These are phyloP conservation scores for Emmonsiellopsis sp. DNA, from an alignment of 2,329 filamentous ascomycete genomes.

Conservation along the genomic window DNA sequence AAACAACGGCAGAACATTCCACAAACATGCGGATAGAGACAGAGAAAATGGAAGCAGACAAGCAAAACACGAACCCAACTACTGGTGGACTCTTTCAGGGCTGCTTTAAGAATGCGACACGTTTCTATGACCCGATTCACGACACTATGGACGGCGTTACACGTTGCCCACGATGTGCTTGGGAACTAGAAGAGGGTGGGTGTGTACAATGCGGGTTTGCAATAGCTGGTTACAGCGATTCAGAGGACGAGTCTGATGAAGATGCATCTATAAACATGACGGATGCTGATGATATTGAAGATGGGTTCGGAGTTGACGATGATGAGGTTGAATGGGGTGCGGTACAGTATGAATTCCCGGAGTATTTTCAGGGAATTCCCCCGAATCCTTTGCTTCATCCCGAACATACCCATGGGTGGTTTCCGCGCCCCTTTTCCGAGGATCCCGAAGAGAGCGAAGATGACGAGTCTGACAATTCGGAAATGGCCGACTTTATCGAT, in stretches of 20 bases:
- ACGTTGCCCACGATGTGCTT: conserved; percentile 53
- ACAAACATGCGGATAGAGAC: conserved; percentile 52
- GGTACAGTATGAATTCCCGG: not conserved
- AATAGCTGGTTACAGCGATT: conserved; percentile 40
- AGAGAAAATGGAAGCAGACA: conserved; percentile 51
- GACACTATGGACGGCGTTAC: conserved; percentile 53
- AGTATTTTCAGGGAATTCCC: not conserved
- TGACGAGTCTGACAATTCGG: conserved; percentile 11
- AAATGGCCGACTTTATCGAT: conserved; percentile 14
- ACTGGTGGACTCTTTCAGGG: conserved; percentile 57
- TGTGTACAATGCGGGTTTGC: conserved; percentile 50
- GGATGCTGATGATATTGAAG: conserved; percentile 28
- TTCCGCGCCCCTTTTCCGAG: conserved; percentile 4
- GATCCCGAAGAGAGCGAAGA: conserved; percentile 13
- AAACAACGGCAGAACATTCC: conserved; percentile 54
- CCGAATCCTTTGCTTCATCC: not conserved
- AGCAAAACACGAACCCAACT: conserved; percentile 39
- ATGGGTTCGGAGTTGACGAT: conserved; percentile 23
- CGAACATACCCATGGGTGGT: not conserved
- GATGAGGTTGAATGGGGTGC: conserved; percentile 7
- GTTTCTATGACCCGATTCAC: conserved; percentile 35
- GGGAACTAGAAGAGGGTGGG: conserved; percentile 54
- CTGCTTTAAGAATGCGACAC: conserved; percentile 37
- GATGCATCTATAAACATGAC: conserved; percentile 23
- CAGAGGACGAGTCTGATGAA: conserved; percentile 26